phyloP scores from a whole-genome alignment of 2,329 filamentous ascomycete genomes.

The Lecanoromycetidae sp. region DNA sequence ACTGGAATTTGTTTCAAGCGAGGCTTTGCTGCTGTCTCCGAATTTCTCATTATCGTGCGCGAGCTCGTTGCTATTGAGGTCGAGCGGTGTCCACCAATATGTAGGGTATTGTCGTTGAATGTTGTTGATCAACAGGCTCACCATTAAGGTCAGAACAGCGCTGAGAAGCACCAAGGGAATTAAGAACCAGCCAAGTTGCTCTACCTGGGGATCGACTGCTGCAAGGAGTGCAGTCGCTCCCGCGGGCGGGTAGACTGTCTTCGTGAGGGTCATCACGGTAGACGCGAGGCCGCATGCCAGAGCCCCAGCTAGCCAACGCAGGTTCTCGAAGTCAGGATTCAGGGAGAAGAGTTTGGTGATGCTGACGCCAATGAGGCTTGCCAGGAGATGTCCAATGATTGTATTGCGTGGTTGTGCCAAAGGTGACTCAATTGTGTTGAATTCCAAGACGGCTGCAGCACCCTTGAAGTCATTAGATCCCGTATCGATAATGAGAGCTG shows the following conservation, averaged over 20 bases:
- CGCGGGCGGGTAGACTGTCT: slow-evolving; percentile 61
- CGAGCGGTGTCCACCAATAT: slow-evolving; percentile 55
- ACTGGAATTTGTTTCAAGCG: not conserved
- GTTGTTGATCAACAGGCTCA: slow-evolving; percentile 57
- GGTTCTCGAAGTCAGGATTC: slow-evolving; percentile 33
- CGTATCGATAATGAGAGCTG: not conserved
- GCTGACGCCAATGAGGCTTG: slow-evolving; percentile 47
- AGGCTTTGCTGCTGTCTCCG: no score
- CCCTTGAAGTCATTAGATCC: no score
- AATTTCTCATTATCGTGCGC: slow-evolving; percentile 4
- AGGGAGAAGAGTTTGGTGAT: slow-evolving; percentile 55
- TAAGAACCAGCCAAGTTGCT: slow-evolving; percentile 55
- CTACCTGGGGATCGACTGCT: slow-evolving; percentile 44
- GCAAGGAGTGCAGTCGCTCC: slow-evolving; percentile 62
- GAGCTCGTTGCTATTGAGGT: slow-evolving; percentile 10
- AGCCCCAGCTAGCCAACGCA: slow-evolving; percentile 54
- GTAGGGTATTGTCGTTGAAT: slow-evolving; percentile 52
- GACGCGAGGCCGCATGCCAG: slow-evolving; percentile 53
- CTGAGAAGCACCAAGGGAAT: slow-evolving; percentile 52
- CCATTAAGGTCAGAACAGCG: slow-evolving; percentile 47
- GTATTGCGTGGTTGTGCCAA: slow-evolving; percentile 62
- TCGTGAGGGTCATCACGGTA: slow-evolving; percentile 55
- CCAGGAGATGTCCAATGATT: slow-evolving; percentile 53
- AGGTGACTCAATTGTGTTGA: slow-evolving; percentile 58
- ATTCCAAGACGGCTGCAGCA: slow-evolving; percentile 63